Percentiles rank a stretch among this genome's conserved stretches.
These are phyloP conservation scores for Scleromitrula shiraiana DNA, from an alignment of 2,329 filamentous ascomycete species.

Conservation along the genomic window DNA sequence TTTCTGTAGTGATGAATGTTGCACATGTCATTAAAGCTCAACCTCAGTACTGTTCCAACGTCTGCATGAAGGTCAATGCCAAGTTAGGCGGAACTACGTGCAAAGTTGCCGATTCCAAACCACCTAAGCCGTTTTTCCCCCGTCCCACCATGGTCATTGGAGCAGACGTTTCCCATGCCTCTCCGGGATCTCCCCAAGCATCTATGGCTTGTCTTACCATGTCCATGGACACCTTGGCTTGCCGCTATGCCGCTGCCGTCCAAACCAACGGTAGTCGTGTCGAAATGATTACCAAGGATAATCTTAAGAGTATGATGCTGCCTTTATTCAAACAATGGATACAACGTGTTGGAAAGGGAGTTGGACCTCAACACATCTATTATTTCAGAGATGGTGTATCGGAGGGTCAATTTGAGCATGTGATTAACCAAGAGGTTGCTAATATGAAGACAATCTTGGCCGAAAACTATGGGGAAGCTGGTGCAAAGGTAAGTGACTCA, in stretches of 20 bases:
- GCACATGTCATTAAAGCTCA: conserved; percentile 61
- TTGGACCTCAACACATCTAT: conserved; percentile 63
- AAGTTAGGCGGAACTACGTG: conserved; percentile 83
- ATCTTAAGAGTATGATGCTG: conserved; percentile 58
- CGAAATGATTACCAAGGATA: conserved; percentile 67
- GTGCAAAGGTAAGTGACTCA: conserved; percentile 23
- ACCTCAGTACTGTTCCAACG: conserved; percentile 84
- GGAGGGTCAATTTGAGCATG: conserved; percentile 74
- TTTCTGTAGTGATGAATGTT: conserved; percentile 53
- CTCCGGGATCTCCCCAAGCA: conserved; percentile 55
- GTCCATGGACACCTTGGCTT: conserved; percentile 62
- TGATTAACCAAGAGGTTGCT: conserved; percentile 68
- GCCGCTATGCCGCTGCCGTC: conserved; percentile 70
- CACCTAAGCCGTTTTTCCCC: conserved; percentile 33
- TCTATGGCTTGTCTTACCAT: conserved; percentile 87
- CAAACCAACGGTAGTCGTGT: conserved; percentile 76
- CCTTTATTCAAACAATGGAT: conserved; percentile 60
- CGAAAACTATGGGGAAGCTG: conserved; percentile 28
- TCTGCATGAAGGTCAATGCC: conserved; percentile 93
- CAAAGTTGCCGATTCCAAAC: conserved; percentile 20
- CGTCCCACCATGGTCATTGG: conserved; percentile 71
- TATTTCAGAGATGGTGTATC: conserved; percentile 92
- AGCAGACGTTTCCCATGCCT: conserved; percentile 80
- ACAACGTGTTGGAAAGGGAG: conserved; percentile 42
- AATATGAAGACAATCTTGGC: conserved; percentile 58